Evolutionary conservation across 768 basidiomycete species (phyloP), one percentile per base, ranked within the genome.

Genomic region (Tremella mesenterica): DNA sequence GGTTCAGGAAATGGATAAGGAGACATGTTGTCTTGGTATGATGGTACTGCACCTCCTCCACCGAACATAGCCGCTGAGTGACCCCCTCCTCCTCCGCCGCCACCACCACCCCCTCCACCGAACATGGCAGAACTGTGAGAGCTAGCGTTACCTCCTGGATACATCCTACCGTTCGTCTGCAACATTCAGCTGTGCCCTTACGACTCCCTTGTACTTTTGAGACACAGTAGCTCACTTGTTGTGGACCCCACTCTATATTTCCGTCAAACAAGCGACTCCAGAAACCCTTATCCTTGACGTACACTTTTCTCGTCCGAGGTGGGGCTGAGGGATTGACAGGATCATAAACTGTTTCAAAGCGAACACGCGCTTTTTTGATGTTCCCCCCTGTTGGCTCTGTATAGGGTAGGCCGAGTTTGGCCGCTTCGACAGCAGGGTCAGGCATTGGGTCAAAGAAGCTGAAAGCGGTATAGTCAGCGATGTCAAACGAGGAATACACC

Each of bases 401-500:
- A 31, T 52, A 57, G 3, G 51, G 51, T 18, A 52, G 30, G 4
- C 56, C 56, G 16, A 43, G 20, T 4, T 29, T 14, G 20, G 44
- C 45, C 2, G 56, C 56, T 25, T 57, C 56, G 18, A 57, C 52
- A 6, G 56, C 56, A 13, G 51, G 44, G 26, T 57, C 56, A 18
- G 56, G 56, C 56, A 57, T 57, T n/a, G n/a, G n/a, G n/a, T n/a
- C n/a, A n/a, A n/a, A n/a, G n/a, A n/a, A n/a, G n/a, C n/a, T n/a
- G n/a, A n/a, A n/a, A n/a, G n/a, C n/a, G n/a, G n/a, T n/a, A n/a
- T n/a, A n/a, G n/a, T n/a, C n/a, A n/a, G n/a, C n/a, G n/a, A n/a
- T n/a, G n/a, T n/a, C n/a, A n/a, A n/a, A n/a, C n/a, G n/a, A n/a
- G n/a, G n/a, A n/a, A n/a, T n/a, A n/a, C n/a, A n/a, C n/a, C n/a